Conservation (phyloP, 345 rosid genomes). For the thale cress (Arabidopsis thaliana) region TAIR10.1 NC_003071.7:19245501-19246000, state of each 20-base stretch:
- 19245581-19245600: constrained; percentile 15
- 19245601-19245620: background rate
- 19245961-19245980: constrained; percentile 8
- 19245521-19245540: constrained; percentile 30
- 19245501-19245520: constrained; percentile 37
- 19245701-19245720: constrained; percentile 28
- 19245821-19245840: constrained; percentile 29
- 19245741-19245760: constrained; percentile 10
- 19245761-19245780: constrained; percentile 21
- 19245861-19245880: constrained; percentile 21
- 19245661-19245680: constrained; percentile 10
- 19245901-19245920: background rate
- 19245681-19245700: constrained; percentile 47
- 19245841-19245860: constrained; percentile 18
- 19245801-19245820: background rate
- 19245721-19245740: constrained; percentile 23
- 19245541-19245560: background rate
- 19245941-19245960: background rate
- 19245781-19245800: background rate
- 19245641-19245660: constrained; percentile 23
- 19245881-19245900: background rate
- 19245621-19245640: constrained; percentile 36
- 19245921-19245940: background rate
- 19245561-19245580: background rate
- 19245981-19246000: constrained; percentile 9